Evolutionary conservation across 192 early-diverging fungal genomes (phyloP).

Genomic region (Helicostylum pulchrum): DNA sequence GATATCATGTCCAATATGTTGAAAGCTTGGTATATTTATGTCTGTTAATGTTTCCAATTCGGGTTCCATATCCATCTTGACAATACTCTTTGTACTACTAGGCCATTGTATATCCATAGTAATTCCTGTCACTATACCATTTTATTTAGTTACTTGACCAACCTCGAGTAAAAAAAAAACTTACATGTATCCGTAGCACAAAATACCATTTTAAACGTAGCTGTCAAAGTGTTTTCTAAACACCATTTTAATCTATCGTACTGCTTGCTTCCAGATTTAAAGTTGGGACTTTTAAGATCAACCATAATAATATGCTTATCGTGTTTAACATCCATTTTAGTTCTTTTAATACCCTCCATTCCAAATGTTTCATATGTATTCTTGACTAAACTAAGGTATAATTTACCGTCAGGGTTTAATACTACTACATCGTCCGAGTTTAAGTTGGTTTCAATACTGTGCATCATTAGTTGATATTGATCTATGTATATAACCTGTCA

Average conservation of each 20-base stretch:
- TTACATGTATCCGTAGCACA: slow-evolving; percentile 21
- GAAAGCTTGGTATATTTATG: slow-evolving; percentile 22
- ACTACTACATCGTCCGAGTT: slow-evolving; percentile 25
- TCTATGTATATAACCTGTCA: not conserved
- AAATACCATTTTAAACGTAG: slow-evolving; percentile 19
- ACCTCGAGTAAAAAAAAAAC: not conserved
- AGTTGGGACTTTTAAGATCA: not conserved
- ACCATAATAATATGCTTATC: slow-evolving; percentile 22
- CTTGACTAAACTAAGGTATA: slow-evolving; percentile 21
- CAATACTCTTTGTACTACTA: not conserved
- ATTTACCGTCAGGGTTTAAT: slow-evolving; percentile 12
- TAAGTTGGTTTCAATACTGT: slow-evolving; percentile 19
- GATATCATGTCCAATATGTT: slow-evolving; percentile 4
- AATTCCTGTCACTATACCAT: slow-evolving; percentile 16
- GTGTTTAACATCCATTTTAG: slow-evolving; percentile 11
- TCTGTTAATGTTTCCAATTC: slow-evolving; percentile 7
- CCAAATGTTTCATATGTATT: slow-evolving; percentile 22
- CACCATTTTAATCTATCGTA: slow-evolving; percentile 26
- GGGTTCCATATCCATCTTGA: slow-evolving; percentile 2
- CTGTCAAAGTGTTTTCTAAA: slow-evolving; percentile 19
- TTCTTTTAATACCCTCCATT: slow-evolving; percentile 12
- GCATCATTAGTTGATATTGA: slow-evolving; percentile 12
- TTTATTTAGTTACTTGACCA: not conserved
- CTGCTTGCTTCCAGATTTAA: slow-evolving; percentile 16
- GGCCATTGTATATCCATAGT: slow-evolving; percentile 17